phyloP scores from a whole-genome alignment of 78 protist genomes.

The Bodo saltans region DNA sequence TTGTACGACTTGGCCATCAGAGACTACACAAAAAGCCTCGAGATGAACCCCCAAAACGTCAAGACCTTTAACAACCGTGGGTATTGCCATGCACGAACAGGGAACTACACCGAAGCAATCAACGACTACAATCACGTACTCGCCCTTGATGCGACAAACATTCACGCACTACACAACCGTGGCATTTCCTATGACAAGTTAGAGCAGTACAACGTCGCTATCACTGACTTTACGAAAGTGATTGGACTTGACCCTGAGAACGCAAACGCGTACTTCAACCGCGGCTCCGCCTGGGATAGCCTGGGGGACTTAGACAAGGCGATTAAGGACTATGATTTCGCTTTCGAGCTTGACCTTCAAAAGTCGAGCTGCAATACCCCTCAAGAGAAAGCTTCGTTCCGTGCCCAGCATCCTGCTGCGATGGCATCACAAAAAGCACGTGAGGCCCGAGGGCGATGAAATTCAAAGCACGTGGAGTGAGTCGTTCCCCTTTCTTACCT shows the following conservation, averaged over 20 bases:
- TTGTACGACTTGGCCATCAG: slow-evolving; percentile 29
- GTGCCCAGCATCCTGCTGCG: background rate
- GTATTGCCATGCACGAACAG: slow-evolving; percentile 43
- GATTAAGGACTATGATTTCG: slow-evolving; percentile 53
- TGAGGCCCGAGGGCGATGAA: background rate
- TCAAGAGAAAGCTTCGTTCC: no score
- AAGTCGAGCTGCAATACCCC: no score
- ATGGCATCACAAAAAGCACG: background rate
- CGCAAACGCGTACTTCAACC: slow-evolving; percentile 51
- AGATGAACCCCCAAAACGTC: slow-evolving; percentile 25
- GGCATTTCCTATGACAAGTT: slow-evolving; percentile 50
- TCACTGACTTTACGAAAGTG: slow-evolving; percentile 18
- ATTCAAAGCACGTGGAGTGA: background rate
- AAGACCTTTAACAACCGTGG: slow-evolving; percentile 53
- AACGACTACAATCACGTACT: slow-evolving; percentile 43
- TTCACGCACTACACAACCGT: slow-evolving; percentile 57
- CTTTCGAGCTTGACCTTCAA: slow-evolving; percentile 34
- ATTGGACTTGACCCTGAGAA: slow-evolving; percentile 36
- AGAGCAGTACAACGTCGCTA: slow-evolving; percentile 19
- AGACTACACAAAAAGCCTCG: slow-evolving; percentile 38
- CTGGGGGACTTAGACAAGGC: slow-evolving; percentile 52
- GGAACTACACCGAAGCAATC: slow-evolving; percentile 24
- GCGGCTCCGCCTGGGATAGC: slow-evolving; percentile 52
- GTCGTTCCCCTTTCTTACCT: background rate
- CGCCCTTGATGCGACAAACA: slow-evolving; percentile 42